Evolutionary conservation across 306 rosid genomes (phyloP).

Genomic region (Psophocarpus tetragonolobus): DNA sequence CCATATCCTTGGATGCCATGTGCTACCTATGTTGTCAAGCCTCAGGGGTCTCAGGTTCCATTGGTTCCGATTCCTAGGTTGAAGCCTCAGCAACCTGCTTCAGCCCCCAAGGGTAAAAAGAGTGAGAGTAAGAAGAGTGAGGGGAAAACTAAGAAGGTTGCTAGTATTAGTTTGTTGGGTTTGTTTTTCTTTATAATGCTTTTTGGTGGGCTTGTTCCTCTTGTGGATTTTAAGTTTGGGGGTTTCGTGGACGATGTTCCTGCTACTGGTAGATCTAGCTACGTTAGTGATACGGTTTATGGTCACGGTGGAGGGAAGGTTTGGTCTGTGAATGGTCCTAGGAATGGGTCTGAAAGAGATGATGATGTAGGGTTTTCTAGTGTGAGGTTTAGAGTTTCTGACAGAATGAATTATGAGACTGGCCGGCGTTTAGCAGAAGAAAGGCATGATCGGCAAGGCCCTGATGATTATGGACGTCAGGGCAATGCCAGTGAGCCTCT

Average conservation of each 20-base stretch:
- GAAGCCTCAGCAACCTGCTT: conserved; percentile 63
- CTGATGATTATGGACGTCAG: conserved; percentile 38
- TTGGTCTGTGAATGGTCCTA: conserved; percentile 47
- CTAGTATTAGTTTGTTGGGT: conserved; percentile 92
- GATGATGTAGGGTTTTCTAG: conserved; percentile 40
- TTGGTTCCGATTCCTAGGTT: conserved; percentile 91
- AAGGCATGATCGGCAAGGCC: conserved; percentile 33
- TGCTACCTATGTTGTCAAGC: conserved; percentile 73
- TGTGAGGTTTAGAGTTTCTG: conserved; percentile 49
- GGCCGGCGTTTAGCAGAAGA: conserved; percentile 42
- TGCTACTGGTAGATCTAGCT: conserved; percentile 47
- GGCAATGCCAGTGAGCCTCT: conserved; percentile 85
- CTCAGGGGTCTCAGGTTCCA: conserved; percentile 87
- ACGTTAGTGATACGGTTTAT: conserved; percentile 49
- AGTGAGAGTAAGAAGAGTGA: conserved; percentile 60
- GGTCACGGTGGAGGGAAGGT: conserved; percentile 57
- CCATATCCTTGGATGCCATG: conserved; percentile 81
- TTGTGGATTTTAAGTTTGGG: conserved; percentile 59
- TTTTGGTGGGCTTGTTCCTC: conserved; percentile 81
- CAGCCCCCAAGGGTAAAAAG: conserved; percentile 56
- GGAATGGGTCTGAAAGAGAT: conserved; percentile 56
- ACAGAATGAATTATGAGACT: conserved; percentile 41
- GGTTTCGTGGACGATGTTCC: conserved; percentile 51
- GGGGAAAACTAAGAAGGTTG: conserved; percentile 90
- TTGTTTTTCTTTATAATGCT: conserved; percentile 73